Conservation (phyloP, 2,329 filamentous ascomycete genomes). For the Fusarium pseudoanthophilum region DNA sequence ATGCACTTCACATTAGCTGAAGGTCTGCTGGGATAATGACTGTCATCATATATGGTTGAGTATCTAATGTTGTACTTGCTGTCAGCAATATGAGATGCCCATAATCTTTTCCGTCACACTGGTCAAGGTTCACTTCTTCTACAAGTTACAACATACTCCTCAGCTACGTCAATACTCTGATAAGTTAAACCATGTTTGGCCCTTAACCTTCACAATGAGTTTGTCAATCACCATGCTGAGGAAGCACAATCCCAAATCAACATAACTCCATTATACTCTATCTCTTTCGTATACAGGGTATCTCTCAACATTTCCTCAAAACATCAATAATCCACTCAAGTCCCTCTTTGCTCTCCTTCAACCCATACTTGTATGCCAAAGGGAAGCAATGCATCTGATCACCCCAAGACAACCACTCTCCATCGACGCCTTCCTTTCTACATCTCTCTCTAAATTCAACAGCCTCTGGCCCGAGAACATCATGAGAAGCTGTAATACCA, state of each 20-base stretch:
- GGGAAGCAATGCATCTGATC: constrained; percentile 71
- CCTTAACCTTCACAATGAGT: rapidly evolving
- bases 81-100: no score
- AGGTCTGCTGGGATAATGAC: no score
- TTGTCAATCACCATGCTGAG: rapidly evolving
- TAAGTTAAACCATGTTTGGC: rapidly evolving
- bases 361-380: constrained; percentile 58
- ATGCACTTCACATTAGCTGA: no score
- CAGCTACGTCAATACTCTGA: rapidly evolving
- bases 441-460: constrained; percentile 59
- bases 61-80: no score
- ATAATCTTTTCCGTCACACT: no score
- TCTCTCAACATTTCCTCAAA: constrained; percentile 4
- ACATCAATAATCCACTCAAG: constrained; percentile 37
- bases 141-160: no score
- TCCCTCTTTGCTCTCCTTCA: constrained; percentile 55
- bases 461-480: constrained; percentile 65
- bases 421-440: constrained; percentile 55
- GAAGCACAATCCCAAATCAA: not conserved
- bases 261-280: not conserved
- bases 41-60: rapidly evolving
- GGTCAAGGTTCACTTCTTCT: no score
- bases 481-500: constrained; percentile 62
- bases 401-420: constrained; percentile 68
- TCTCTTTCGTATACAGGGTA: not conserved